These are phyloP conservation scores for Niveomyces coronatus DNA, from an alignment of 2,329 filamentous ascomycete species.

Conservation along the genomic window DNA sequence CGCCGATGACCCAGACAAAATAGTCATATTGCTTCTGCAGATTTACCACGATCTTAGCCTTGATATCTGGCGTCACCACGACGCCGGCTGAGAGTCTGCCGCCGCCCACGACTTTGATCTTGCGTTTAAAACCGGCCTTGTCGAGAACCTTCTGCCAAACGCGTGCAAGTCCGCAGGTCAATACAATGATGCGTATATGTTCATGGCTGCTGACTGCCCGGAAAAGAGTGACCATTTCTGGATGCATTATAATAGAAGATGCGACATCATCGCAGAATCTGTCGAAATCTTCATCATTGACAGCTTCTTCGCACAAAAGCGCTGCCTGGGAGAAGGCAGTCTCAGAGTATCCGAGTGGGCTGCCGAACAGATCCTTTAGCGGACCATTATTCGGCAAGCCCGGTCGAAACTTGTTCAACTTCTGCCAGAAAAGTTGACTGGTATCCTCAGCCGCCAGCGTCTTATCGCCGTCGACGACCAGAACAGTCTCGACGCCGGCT, in stretches of 20 bases:
- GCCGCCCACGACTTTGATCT: conserved; percentile 41
- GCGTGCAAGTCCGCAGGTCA: conserved; percentile 42
- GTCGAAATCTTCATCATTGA: conserved; percentile 29
- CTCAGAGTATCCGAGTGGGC: conserved; percentile 39
- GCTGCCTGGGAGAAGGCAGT: conserved; percentile 42
- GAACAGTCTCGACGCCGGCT: conserved; percentile 27
- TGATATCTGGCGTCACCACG: conserved; percentile 41
- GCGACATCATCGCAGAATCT: conserved; percentile 34
- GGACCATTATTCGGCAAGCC: conserved; percentile 11
- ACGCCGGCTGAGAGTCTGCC: conserved; percentile 35
- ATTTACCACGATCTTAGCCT: conserved; percentile 34
- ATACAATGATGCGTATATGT: conserved; percentile 35
- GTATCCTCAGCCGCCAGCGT: conserved; percentile 43
- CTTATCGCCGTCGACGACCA: conserved; percentile 49
- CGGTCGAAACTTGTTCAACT: conserved; percentile 1
- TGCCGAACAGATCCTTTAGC: conserved; percentile 36
- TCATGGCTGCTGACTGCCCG: conserved; percentile 16
- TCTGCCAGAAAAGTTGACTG: conserved; percentile 39
- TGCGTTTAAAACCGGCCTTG: conserved; percentile 26
- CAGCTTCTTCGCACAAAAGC: conserved; percentile 39
- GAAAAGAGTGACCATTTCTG: conserved; percentile 38
- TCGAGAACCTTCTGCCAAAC: conserved; percentile 47
- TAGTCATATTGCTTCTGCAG: conserved; percentile 25
- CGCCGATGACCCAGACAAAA: conserved; percentile 50
- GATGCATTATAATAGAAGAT: conserved; percentile 28